Evolutionary conservation across 1,284 basidiomycete genomes (phyloP), one percentile per base, ranked within the genome.

Genomic region (Phellopilus nigrolimitatus): DNA sequence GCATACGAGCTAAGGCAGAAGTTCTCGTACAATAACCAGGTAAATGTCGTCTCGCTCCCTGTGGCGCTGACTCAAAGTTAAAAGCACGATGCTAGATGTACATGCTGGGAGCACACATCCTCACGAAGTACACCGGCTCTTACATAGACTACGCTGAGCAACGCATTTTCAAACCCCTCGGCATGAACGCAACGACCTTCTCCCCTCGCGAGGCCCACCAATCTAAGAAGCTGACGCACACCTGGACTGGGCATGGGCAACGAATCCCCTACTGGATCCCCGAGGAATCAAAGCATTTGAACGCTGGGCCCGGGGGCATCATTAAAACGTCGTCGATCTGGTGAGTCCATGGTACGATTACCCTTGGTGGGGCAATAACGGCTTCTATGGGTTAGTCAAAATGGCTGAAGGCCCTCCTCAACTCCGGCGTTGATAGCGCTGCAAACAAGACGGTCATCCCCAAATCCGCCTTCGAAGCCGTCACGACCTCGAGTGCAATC

Each of bases 1-100:
- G 70, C 72, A 7, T 66, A 69, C 12, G 68, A 68, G 39, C 63
- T 71, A 42, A 62, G 73, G 2, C 66, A 73, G 48, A 68, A 65
- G 10, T 74, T 66, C 41, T 68, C 71, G 40, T 76, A 75, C 56
- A 75, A 71, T 60, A 74, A 75, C 51, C 61, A 71, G 48, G 73
- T 73, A 24, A 36, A 15, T 21, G 19, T 40, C 17, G 3, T 48
- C 28, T 25, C 21, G 10, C 9, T 17, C 19, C 9, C 21, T 3
- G 17, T 13, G 12, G 17, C 15, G 17, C 31, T 5, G 37, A 13
- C 17, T 24, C 25, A 22, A 6, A 50, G 1, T 34, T 13, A 25
- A 10, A 47, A 15, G 24, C 21, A 17, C 13, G 5, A 27, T 40
- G 10, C 8, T 24, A 57, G 49, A 57, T 74, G 68, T 55, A 66